Evolutionary conservation across 768 basidiomycete species (phyloP), one percentile per base, ranked within the genome.

Genomic region (Russula vinacea): DNA sequence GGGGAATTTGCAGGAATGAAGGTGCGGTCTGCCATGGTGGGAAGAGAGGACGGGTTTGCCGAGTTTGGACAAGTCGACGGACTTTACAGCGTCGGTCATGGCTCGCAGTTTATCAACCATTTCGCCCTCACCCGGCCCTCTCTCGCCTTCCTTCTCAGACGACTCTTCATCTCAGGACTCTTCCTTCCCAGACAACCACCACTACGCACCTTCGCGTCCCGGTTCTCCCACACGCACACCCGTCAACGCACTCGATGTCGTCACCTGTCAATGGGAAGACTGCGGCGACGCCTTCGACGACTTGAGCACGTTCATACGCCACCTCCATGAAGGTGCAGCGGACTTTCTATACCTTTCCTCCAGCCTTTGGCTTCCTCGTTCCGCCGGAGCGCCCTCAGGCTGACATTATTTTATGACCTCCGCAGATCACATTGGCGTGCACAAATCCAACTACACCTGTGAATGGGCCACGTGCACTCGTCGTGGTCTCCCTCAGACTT

Each of bases 381-480:
- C 45, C 59, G 44, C 32, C 42, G 47, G 55, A 60, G 60, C 66
- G 62, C 62, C 42, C 66, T n/a, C n/a, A n/a, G n/a, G n/a, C n/a
- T 68, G 49, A 66, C 69, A 14, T 54, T 56, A 17, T 56, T 55
- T 29, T 56, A 45, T 55, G 68, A 61, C 64, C 55, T 52, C 64
- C 60, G 40, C 71, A 93, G 91, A 82, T 47, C 92, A 94, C 73
- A 89, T 94, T 72, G 89, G 89, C 49, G 84, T 85, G 13, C 85
- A 90, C 75, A 90, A 92, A 74, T 88, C 91, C 16, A 87, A 83
- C 68, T 94, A 94, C 73, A 86, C 87, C 32, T 98, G 94, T 74
- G 88, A 93, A 79, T 98, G 94, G 94, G 76, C 83, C 22, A 86
- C 85, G 5, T 98, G 94, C 76, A 77, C 78, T 22, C 83, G 94